Evolutionary conservation across 2,329 filamentous ascomycete species (phyloP).

Genomic region (Cytospora paraplurivora): DNA sequence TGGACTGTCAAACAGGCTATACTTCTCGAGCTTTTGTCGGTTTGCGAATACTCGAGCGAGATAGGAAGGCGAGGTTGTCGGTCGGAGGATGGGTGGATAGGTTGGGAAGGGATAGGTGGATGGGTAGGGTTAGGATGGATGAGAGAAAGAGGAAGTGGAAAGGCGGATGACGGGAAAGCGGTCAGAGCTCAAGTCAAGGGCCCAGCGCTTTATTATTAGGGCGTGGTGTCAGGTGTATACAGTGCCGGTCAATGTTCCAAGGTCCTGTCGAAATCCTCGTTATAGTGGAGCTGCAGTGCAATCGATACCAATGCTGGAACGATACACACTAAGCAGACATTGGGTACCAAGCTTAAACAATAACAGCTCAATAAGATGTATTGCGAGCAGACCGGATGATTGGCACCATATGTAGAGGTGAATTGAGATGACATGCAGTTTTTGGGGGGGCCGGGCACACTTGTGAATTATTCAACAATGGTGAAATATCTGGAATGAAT

Average conservation of each 20-base stretch:
- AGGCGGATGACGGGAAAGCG: constrained; percentile 32
- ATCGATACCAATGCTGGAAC: too few species aligned
- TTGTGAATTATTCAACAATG: too few species aligned
- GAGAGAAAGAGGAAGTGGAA: constrained; percentile 30
- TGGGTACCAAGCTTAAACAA: too few species aligned
- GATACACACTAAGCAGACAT: too few species aligned
- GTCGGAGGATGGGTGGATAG: constrained; percentile 28
- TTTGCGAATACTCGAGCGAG: not conserved
- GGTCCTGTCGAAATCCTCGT: too few species aligned
- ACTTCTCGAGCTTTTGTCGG: not conserved
- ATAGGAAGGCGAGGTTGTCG: not conserved
- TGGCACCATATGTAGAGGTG: too few species aligned
- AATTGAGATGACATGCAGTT: too few species aligned
- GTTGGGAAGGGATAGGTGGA: not conserved
- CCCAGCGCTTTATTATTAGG: not conserved
- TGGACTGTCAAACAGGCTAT: not conserved
- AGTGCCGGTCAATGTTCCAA: too few species aligned
- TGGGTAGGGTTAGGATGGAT: constrained; percentile 12
- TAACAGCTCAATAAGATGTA: too few species aligned
- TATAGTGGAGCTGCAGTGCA: too few species aligned
- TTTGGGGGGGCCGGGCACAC: not conserved
- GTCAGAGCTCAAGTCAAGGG: constrained; percentile 21
- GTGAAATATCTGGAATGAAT: not conserved
- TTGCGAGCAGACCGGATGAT: too few species aligned
- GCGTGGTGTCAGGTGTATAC: not conserved